Percentiles rank a stretch among this genome's conserved stretches.
Evolutionary conservation across 768 basidiomycete genomes (phyloP).

Genomic region (Suillus cothurnatus): DNA sequence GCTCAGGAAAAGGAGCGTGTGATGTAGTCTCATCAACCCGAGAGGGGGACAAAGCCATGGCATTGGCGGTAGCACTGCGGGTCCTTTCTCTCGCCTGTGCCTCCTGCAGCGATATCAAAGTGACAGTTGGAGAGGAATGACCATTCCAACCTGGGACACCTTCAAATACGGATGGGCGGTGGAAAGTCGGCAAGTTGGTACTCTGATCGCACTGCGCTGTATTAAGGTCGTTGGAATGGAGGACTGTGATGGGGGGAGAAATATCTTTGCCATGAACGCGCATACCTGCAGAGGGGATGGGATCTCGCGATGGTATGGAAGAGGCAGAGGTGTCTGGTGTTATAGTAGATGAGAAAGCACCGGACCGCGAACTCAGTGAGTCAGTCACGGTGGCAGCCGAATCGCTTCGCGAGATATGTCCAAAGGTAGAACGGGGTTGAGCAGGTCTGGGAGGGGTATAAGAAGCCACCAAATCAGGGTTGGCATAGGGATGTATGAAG

Average conservation of each 20-base stretch:
- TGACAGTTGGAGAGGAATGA: slow-evolving; percentile 51
- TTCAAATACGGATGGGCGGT: slow-evolving; percentile 35
- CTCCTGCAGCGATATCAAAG: slow-evolving; percentile 77
- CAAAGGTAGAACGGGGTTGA: slow-evolving; percentile 31
- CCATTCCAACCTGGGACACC: slow-evolving; percentile 54
- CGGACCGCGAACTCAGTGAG: slow-evolving; percentile 40
- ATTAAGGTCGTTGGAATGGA: slow-evolving; percentile 30
- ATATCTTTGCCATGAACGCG: slow-evolving; percentile 52
- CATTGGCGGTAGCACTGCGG: slow-evolving; percentile 49
- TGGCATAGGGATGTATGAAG: slow-evolving; percentile 76
- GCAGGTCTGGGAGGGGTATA: slow-evolving; percentile 35
- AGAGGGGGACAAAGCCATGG: slow-evolving; percentile 27
- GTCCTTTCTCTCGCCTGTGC: slow-evolving; percentile 69
- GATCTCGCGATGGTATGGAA: slow-evolving; percentile 25
- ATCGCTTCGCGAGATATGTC: slow-evolving; percentile 46
- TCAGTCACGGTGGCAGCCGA: slow-evolving; percentile 56
- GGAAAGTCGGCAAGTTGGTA: slow-evolving; percentile 32
- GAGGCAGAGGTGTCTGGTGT: slow-evolving; percentile 37
- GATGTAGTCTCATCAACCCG: slow-evolving; percentile 28
- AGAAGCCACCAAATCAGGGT: slow-evolving; percentile 62
- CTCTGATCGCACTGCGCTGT: slow-evolving; percentile 30
- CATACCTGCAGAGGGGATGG: slow-evolving; percentile 11
- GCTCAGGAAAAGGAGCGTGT: slow-evolving; percentile 35
- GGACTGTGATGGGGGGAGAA: slow-evolving; percentile 53
- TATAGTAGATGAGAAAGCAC: slow-evolving; percentile 35